Conservation (phyloP, 83 land plant genomes). For the Thuja plicata region DNA sequence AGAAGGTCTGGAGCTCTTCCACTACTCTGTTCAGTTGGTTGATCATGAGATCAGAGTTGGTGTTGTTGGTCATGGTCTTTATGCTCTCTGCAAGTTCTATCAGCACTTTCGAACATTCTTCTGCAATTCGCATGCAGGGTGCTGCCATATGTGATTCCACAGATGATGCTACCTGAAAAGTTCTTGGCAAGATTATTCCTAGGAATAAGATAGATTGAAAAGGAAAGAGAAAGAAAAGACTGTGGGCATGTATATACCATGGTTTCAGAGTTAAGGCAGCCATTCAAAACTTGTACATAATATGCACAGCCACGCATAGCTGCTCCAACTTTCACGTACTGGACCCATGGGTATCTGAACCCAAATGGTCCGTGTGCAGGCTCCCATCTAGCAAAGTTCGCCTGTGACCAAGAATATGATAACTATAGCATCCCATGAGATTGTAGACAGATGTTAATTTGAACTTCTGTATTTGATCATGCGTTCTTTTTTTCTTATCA, state of each 20-base stretch:
- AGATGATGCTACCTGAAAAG: conserved; percentile 25
- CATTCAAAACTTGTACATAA: conserved; percentile 33
- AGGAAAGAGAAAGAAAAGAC: not conserved
- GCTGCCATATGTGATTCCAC: conserved; percentile 19
- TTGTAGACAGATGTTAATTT: too few relatives aligned
- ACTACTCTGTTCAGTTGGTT: too few relatives aligned
- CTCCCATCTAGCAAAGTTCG: conserved; percentile 63
- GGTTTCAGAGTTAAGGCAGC: conserved; percentile 27
- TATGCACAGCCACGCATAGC: conserved; percentile 40
- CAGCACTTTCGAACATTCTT: conserved; percentile 36
- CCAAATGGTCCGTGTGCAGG: conserved; percentile 44
- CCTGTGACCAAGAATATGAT: conserved; percentile 15
- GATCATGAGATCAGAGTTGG: conserved; percentile 15
- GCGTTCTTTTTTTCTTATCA: too few relatives aligned
- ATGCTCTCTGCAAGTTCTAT: conserved; percentile 26
- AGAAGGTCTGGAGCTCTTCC: too few relatives aligned
- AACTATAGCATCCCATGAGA: not conserved
- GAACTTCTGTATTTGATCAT: too few relatives aligned
- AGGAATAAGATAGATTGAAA: too few relatives aligned
- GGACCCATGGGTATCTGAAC: conserved; percentile 45
- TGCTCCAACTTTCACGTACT: conserved; percentile 50
- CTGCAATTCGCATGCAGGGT: conserved; percentile 25
- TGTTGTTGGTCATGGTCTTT: conserved; percentile 30
- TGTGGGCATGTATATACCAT: conserved; percentile 17
- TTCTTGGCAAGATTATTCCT: not conserved